phyloP scores from a whole-genome alignment of 2,329 filamentous ascomycete species.

The Lasiodiplodia sp. region DNA sequence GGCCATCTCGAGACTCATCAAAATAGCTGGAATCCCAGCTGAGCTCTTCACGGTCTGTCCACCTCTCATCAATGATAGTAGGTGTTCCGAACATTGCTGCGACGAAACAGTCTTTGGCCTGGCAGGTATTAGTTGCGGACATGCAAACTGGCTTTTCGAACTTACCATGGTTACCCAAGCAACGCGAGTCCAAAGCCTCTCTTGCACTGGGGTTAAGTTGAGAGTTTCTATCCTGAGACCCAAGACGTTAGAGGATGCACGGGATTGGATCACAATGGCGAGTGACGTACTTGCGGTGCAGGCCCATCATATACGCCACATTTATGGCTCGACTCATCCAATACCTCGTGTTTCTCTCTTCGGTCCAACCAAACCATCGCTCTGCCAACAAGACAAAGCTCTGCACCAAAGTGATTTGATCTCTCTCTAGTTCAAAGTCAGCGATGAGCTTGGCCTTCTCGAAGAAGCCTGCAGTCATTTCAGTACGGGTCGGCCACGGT shows the following conservation, averaged over 20 bases:
- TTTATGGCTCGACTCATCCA: conserved; percentile 18
- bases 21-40: background rate
- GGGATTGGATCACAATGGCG: background rate
- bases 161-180: conserved; percentile 18
- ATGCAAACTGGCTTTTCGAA: background rate
- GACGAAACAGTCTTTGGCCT: conserved; percentile 1
- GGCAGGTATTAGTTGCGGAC: background rate
- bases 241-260: background rate
- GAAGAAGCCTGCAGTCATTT: conserved; percentile 15
- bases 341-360: conserved; percentile 23
- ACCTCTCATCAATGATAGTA: conserved; percentile 11
- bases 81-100: conserved; percentile 5
- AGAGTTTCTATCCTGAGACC: conserved; percentile 15
- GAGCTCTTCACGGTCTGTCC: background rate
- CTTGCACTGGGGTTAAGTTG: background rate
- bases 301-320: conserved; percentile 18
- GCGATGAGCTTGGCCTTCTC: conserved; percentile 21
- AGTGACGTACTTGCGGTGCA: conserved; percentile 5
- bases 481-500: background rate
- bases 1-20: conserved; percentile 9
- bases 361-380: conserved; percentile 24
- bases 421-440: conserved; percentile 19
- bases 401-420: conserved; percentile 16
- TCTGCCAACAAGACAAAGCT: conserved; percentile 13
- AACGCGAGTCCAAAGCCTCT: conserved; percentile 6